phyloP scores from a whole-genome alignment of 23 red algal genomes.

The Pyropia yezoensis region DNA sequence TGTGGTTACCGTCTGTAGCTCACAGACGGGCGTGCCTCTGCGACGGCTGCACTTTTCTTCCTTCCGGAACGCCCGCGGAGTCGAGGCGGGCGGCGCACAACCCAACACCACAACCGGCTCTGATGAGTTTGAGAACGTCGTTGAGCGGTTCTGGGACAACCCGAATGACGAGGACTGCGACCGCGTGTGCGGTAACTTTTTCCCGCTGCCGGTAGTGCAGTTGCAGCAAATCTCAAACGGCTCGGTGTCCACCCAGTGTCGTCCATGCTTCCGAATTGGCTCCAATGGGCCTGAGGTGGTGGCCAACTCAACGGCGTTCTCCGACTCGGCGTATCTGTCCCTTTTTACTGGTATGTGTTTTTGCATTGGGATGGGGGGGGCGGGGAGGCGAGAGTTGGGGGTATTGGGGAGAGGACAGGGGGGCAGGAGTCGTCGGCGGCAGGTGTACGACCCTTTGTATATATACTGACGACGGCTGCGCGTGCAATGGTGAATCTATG shows the following conservation, averaged over 20 bases:
- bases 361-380: too few species aligned
- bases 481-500: too few species aligned
- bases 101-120: neutral
- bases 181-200: slow-evolving; percentile 8
- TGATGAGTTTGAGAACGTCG: slow-evolving; percentile 8
- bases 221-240: slow-evolving; percentile 11
- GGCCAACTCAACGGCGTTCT: slow-evolving; percentile 9
- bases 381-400: too few species aligned
- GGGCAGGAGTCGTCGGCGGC: too few species aligned
- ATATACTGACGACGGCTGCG: too few species aligned
- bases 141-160: slow-evolving; percentile 44
- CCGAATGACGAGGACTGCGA: slow-evolving; percentile 20
- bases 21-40: slow-evolving; percentile 20
- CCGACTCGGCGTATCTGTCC: slow-evolving; percentile 1
- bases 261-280: slow-evolving; percentile 21
- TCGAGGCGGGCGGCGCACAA: neutral
- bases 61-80: slow-evolving; percentile 7
- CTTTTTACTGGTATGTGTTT: neutral
- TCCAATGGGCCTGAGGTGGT: neutral
- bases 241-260: slow-evolving; percentile 3
- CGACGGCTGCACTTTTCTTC: slow-evolving; percentile 17
- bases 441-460: too few species aligned
- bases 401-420: too few species aligned
- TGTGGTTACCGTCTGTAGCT: slow-evolving; percentile 23
- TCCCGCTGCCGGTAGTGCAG: slow-evolving; percentile 9